Percentiles rank a stretch among this genome's conserved stretches.
Evolutionary conservation across 2,329 filamentous ascomycete species (phyloP).

Genomic region (Cordyceps cateniannulata): DNA sequence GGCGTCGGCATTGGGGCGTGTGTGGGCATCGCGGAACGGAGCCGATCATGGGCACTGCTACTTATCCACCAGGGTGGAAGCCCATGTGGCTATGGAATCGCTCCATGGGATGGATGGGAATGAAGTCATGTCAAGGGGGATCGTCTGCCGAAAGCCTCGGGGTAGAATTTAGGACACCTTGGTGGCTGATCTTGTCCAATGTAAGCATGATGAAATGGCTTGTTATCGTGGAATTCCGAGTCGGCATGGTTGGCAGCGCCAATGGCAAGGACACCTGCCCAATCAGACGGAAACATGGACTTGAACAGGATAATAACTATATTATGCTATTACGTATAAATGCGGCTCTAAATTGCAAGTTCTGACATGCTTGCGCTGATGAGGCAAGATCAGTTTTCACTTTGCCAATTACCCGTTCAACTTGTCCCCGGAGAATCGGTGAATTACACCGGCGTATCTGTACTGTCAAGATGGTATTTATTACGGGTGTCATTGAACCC

Average conservation of each 20-base stretch:
- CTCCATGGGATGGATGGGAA: neutral
- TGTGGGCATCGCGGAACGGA: conserved; percentile 4
- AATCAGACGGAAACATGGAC: too few relatives aligned
- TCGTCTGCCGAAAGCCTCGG: neutral
- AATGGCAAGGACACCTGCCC: neutral
- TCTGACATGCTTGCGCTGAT: neutral
- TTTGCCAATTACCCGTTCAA: neutral
- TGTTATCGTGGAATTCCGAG: too few relatives aligned
- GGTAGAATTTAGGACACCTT: neutral
- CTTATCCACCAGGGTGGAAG: neutral
- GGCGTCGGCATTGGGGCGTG: neutral
- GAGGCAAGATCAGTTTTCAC: too few relatives aligned
- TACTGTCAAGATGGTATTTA: neutral
- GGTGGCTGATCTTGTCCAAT: neutral
- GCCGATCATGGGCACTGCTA: conserved; percentile 2
- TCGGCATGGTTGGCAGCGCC: too few relatives aligned
- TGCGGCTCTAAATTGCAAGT: neutral
- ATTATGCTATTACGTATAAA: neutral
- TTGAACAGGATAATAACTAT: too few relatives aligned
- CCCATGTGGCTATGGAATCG: conserved; percentile 5
- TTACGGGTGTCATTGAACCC: neutral
- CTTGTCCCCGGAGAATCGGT: conserved; percentile 6
- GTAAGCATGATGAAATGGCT: too few relatives aligned
- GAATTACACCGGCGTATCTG: neutral
- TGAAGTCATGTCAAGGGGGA: neutral